These are phyloP conservation scores for Botrytis squamosa DNA, from an alignment of 2,329 filamentous ascomycete species.

Conservation along the genomic window DNA sequence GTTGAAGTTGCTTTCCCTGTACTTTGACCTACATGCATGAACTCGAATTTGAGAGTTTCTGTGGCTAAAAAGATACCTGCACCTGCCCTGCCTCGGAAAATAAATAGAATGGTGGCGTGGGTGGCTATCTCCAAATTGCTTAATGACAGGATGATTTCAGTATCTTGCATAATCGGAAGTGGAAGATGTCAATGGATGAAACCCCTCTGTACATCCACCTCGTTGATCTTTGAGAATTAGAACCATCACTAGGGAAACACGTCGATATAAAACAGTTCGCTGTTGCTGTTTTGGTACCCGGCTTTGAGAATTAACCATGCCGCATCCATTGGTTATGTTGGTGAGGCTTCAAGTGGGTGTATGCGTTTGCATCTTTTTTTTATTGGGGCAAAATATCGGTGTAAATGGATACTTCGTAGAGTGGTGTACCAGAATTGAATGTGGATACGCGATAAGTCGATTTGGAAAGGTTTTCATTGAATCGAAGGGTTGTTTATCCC, in stretches of 20 bases:
- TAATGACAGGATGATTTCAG: conserved; percentile 8
- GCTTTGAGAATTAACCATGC: background rate
- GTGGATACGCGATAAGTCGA: conserved; percentile 19
- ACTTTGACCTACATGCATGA: conserved; percentile 21
- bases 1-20: conserved; percentile 9
- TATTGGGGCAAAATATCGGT: conserved; percentile 24
- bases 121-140: background rate
- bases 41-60: conserved; percentile 13
- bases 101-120: background rate
- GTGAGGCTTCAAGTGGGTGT: conserved; percentile 18
- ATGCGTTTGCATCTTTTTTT: conserved; percentile 23
- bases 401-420: conserved; percentile 16
- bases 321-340: conserved; percentile 12
- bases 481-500: background rate
- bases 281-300: conserved; percentile 11
- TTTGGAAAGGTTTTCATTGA: background rate
- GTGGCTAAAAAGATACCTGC: conserved; percentile 11
- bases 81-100: background rate
- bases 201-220: conserved; percentile 16
- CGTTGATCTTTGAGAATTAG: conserved; percentile 12
- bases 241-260: conserved; percentile 19
- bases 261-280: conserved; percentile 20
- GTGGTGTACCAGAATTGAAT: conserved; percentile 6
- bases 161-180: conserved; percentile 1
- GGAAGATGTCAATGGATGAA: conserved; percentile 13